Percentiles rank a stretch among this genome's conserved stretches.
These are phyloP conservation scores for Aspergillus egyptiacus DNA, from an alignment of 495 filamentous ascomycete genomes.

Conservation along the genomic window DNA sequence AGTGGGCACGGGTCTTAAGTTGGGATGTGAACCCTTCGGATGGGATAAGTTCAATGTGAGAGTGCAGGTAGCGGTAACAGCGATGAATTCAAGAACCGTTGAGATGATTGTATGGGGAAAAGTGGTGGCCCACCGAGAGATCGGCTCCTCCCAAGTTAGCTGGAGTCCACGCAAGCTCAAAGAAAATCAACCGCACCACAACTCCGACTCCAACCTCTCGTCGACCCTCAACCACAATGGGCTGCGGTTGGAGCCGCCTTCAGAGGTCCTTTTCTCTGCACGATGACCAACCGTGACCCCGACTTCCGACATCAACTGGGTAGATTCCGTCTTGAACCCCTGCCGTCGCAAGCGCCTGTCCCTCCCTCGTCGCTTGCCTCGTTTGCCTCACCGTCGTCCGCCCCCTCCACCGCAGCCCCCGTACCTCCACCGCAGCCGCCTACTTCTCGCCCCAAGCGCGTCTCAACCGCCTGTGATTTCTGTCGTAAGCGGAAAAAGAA, in stretches of 20 bases:
- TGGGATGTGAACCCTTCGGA: no score
- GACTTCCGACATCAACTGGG: conserved; percentile 43
- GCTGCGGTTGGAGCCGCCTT: conserved; percentile 33
- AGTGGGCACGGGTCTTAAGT: no score
- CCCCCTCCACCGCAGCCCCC: background rate
- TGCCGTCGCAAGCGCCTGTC: conserved; percentile 19
- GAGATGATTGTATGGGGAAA: no score
- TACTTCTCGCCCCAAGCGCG: conserved; percentile 27
- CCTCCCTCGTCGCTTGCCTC: conserved; percentile 3
- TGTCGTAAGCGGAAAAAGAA: conserved; percentile 51
- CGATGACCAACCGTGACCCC: conserved; percentile 36
- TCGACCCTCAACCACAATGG: conserved; percentile 27
- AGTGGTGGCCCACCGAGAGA: no score
- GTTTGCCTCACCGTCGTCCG: background rate
- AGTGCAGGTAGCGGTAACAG: no score
- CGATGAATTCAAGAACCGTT: no score
- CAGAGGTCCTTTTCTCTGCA: conserved; percentile 13
- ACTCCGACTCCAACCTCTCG: no score
- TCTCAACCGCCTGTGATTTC: conserved; percentile 47
- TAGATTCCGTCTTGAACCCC: conserved; percentile 40
- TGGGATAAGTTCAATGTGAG: no score
- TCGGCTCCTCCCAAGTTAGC: no score
- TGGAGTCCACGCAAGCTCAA: no score
- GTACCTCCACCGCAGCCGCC: conserved; percentile 3
- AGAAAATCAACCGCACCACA: background rate